phyloP scores from a whole-genome alignment of 2,329 filamentous ascomycete genomes.

The Aureobasidium uvarum region DNA sequence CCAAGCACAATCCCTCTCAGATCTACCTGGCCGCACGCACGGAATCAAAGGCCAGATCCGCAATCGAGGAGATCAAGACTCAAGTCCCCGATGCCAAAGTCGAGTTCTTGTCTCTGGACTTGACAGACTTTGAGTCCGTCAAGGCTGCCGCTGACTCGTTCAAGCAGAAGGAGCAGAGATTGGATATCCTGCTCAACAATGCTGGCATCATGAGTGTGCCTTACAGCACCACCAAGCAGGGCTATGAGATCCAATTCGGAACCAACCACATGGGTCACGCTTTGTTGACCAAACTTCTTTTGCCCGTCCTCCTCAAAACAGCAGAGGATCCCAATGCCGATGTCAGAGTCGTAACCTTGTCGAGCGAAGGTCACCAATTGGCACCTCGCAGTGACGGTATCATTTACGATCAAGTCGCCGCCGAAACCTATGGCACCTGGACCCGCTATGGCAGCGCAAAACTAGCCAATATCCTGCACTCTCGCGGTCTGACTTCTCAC shows the following conservation, averaged over 20 bases:
- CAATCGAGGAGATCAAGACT: conserved; percentile 44
- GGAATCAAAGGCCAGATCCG: conserved; percentile 43
- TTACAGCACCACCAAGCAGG: conserved; percentile 44
- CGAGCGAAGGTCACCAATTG: conserved; percentile 35
- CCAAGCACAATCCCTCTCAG: conserved; percentile 44
- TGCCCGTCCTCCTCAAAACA: conserved; percentile 46
- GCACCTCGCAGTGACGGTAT: conserved; percentile 36
- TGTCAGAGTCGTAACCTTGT: conserved; percentile 48
- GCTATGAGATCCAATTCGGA: conserved; percentile 53
- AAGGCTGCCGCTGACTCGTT: conserved; percentile 43
- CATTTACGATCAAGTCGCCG: conserved; percentile 36
- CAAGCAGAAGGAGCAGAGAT: conserved; percentile 38
- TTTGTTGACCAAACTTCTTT: conserved; percentile 47
- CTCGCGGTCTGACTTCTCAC: conserved; percentile 43
- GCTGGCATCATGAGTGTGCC: conserved; percentile 46
- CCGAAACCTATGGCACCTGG: conserved; percentile 36
- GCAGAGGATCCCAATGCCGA: conserved; percentile 37
- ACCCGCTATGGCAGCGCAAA: conserved; percentile 52
- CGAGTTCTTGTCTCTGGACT: conserved; percentile 44
- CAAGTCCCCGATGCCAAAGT: conserved; percentile 40
- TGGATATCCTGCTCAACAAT: conserved; percentile 51
- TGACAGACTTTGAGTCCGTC: conserved; percentile 45
- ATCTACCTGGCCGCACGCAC: conserved; percentile 52
- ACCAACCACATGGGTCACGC: conserved; percentile 55
- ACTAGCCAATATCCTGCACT: conserved; percentile 52